Percentiles rank a stretch among this genome's conserved stretches.
Conservation (phyloP, 2,329 filamentous ascomycete species). For the Aureobasidium musti region DNA sequence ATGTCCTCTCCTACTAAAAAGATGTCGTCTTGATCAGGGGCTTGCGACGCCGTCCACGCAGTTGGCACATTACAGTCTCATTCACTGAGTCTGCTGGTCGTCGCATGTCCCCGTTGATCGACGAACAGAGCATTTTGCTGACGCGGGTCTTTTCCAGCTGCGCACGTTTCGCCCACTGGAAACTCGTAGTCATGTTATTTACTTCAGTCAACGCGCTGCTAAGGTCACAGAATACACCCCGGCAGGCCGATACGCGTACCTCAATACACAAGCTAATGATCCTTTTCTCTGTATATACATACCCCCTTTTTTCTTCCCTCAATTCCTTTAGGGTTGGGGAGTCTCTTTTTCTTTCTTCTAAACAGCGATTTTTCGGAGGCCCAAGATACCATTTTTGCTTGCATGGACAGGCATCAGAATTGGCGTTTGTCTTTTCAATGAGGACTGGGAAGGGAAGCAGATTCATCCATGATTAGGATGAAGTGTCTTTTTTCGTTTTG, state of each 20-base stretch:
- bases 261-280: conserved; percentile 20
- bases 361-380: conserved; percentile 7
- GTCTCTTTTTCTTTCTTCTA: not conserved
- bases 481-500: not conserved
- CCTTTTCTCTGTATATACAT: conserved; percentile 28
- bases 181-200: conserved; percentile 6
- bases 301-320: not conserved
- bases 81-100: conserved; percentile 31
- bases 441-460: not conserved
- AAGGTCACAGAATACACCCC: not conserved
- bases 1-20: conserved; percentile 50
- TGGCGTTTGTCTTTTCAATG: conserved; percentile 13
- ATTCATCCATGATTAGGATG: not conserved
- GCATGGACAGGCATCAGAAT: conserved; percentile 20
- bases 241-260: conserved; percentile 21
- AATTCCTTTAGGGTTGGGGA: not conserved
- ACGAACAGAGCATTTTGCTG: conserved; percentile 14
- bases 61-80: conserved; percentile 29
- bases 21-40: conserved; percentile 28
- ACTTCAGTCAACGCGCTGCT: not conserved
- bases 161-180: conserved; percentile 19
- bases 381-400: conserved; percentile 25
- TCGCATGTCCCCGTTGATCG: conserved; percentile 30
- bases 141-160: conserved; percentile 19
- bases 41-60: conserved; percentile 29